phyloP scores from a whole-genome alignment of 805 yeast genomes.

The Blastobotrys chiropterorum region DNA sequence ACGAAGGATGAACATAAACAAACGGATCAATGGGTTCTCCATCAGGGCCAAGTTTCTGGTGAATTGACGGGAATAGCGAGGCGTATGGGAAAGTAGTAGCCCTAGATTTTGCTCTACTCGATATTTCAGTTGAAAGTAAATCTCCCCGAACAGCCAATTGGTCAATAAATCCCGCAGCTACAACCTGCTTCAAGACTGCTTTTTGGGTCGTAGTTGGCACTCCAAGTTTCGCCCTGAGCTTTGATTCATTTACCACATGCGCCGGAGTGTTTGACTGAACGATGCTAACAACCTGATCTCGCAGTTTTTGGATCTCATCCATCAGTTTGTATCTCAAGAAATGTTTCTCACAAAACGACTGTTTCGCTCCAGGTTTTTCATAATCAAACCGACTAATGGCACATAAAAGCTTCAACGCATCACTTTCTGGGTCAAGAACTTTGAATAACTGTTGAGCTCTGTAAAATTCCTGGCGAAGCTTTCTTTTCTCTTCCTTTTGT shows the following conservation, averaged over 20 bases:
- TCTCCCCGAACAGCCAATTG: constrained; percentile 86
- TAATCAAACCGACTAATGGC: constrained; percentile 87
- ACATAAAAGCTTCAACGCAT: constrained; percentile 65
- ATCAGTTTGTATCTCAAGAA: constrained; percentile 72
- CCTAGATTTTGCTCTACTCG: constrained; percentile 49
- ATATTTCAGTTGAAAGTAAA: constrained; percentile 54
- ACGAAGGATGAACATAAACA: constrained; percentile 76
- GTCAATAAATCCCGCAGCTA: constrained; percentile 88
- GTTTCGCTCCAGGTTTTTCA: constrained; percentile 33
- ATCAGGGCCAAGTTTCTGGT: constrained; percentile 29
- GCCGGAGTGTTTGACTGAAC: constrained; percentile 50
- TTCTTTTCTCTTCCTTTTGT: constrained; percentile 36
- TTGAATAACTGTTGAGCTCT: constrained; percentile 57
- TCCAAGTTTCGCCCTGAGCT: constrained; percentile 44
- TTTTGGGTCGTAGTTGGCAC: constrained; percentile 68
- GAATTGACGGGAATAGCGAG: constrained; percentile 40
- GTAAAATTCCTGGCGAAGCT: constrained; percentile 45
- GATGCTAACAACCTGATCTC: constrained; percentile 72
- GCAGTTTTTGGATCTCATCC: constrained; percentile 77
- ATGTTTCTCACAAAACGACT: constrained; percentile 48
- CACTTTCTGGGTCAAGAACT: constrained; percentile 66
- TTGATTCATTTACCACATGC: constrained; percentile 38
- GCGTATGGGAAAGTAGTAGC: constrained; percentile 49
- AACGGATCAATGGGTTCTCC: constrained; percentile 42
- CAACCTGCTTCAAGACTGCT: constrained; percentile 79